Conservation (phyloP, 2,329 filamentous ascomycete genomes). For the Allantophomopsis cytisporea region DNA sequence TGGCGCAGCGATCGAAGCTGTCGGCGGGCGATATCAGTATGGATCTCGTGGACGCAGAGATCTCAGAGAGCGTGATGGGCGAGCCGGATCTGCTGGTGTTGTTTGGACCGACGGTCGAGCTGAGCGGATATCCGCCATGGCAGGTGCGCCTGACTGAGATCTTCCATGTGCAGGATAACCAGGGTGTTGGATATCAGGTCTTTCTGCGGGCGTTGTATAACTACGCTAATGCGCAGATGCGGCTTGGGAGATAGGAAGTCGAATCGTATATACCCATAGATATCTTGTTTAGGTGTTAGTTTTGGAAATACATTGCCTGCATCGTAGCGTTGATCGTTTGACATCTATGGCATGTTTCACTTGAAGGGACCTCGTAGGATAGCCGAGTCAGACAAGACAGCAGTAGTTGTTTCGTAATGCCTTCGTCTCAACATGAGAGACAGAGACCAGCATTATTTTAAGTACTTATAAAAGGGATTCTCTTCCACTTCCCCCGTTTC, state of each 20-base stretch:
- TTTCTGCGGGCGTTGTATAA: conserved; percentile 77
- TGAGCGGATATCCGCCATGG: conserved; percentile 94
- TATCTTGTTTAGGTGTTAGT: too few relatives aligned
- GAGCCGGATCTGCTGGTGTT: conserved; percentile 85
- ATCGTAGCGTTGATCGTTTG: too few relatives aligned
- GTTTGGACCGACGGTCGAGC: conserved; percentile 70
- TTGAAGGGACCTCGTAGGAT: too few relatives aligned
- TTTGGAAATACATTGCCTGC: too few relatives aligned
- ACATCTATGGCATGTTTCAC: too few relatives aligned
- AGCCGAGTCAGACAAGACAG: too few relatives aligned
- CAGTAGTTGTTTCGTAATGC: too few relatives aligned
- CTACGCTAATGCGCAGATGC: conserved; percentile 79
- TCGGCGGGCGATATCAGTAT: conserved; percentile 67
- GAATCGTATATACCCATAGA: too few relatives aligned
- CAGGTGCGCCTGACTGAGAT: conserved; percentile 92
- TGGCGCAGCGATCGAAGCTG: conserved; percentile 84
- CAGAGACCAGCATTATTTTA: too few relatives aligned
- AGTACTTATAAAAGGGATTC: too few relatives aligned
- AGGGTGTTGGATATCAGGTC: conserved; percentile 83
- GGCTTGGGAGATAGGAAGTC: conserved; percentile 40
- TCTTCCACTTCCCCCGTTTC: too few relatives aligned
- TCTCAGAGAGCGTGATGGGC: conserved; percentile 64
- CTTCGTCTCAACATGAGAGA: too few relatives aligned
- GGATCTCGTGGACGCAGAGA: conserved; percentile 80
- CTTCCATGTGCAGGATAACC: conserved; percentile 64